Conservation (phyloP, 768 basidiomycete species). For the Lactarius akahatsu region DNA sequence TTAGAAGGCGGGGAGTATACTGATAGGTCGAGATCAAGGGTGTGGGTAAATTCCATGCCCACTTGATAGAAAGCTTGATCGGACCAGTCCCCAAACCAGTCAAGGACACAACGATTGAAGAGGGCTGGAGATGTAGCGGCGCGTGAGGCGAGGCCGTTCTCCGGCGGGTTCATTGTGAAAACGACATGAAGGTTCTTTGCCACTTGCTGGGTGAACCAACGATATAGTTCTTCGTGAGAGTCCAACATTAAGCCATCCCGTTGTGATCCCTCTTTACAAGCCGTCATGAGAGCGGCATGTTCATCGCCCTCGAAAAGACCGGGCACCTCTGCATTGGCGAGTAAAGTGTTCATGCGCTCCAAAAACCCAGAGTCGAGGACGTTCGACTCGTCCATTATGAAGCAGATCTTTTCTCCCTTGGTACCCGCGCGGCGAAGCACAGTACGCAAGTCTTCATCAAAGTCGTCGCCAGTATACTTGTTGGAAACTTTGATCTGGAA, state of each 20-base stretch:
- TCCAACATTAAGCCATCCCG: slow-evolving; percentile 98
- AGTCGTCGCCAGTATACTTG: slow-evolving; percentile 97
- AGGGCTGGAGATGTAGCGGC: slow-evolving; percentile 97
- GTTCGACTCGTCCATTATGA: slow-evolving; percentile 99
- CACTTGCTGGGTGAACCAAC: slow-evolving; percentile 98
- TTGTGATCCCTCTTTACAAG: slow-evolving; percentile 99
- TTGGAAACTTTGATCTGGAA: slow-evolving; percentile 99
- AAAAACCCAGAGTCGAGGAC: slow-evolving; percentile 98
- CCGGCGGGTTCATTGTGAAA: slow-evolving; percentile 99
- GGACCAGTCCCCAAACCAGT: slow-evolving; percentile 99
- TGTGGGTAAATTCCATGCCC: slow-evolving; percentile 93
- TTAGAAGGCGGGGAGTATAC: slow-evolving; percentile 74
- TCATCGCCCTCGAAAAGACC: slow-evolving; percentile 99
- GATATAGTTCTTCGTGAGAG: slow-evolving; percentile 95
- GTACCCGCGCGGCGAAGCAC: slow-evolving; percentile 95
- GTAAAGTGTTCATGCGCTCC: slow-evolving; percentile 99
- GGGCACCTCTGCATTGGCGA: slow-evolving; percentile 99
- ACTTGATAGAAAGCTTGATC: slow-evolving; percentile 99
- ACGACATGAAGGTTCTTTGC: slow-evolving; percentile 98
- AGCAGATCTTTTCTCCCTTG: slow-evolving; percentile 99
- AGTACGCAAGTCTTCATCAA: slow-evolving; percentile 94
- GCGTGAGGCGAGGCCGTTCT: slow-evolving; percentile 91
- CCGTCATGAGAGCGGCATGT: slow-evolving; percentile 96
- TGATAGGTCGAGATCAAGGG: slow-evolving; percentile 86
- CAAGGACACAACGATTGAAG: slow-evolving; percentile 98